Base-by-base conservation (phyloP, 2,329 filamentous ascomycete genomes). In the Ramichloridium luteum region DNA sequence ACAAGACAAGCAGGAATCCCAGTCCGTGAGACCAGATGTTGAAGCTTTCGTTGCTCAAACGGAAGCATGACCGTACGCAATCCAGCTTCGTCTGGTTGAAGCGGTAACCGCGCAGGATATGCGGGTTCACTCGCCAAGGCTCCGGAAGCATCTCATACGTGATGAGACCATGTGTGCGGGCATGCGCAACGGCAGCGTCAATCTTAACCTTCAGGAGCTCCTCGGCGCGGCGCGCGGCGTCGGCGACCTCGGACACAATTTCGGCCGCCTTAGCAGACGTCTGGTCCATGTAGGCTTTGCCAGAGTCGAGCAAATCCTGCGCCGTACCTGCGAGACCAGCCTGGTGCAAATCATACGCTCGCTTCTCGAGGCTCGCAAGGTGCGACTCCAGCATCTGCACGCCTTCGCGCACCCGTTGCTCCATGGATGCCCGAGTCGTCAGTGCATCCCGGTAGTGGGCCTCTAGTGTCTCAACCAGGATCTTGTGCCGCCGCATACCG, bases 21-120 rank as follows among this genome's bases (percentile, higher is more conserved):
- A 98, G 70, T 9, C 80, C 74, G 54, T 98, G 90, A 2, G 86
- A 88, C 90, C 90, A 98, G 51, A 98, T 98, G 60, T 98, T 98
- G 64, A 96, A 78, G 25, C 80, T 72, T 60, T 98, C 90, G 59
- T 98, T 98, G 42, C 83, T 92, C 36, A 90, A 64, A 40, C 74
- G 86, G 37, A 55, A 52, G 40, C 83, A 74, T 13, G 85, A 93
- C 31, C 73, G 72, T 31, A 96, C 65, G 54, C 88, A 96, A 46
- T 88, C 88, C 34, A 88, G 64, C 57, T 93, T 93, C 37, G 82
- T 85, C 49, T 93, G 83, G 39, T 75, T 80, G 64, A 98, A 98
- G 31, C 90, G 86, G 56, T 98, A 98, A 12, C 90, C 90, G 32
- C 73, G 74, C 31, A 77, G 67, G 53, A 98, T 96, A 59, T 98